Base-by-base conservation (phyloP, 306 rosid genomes). In the Cicer cuneatum region DNA sequence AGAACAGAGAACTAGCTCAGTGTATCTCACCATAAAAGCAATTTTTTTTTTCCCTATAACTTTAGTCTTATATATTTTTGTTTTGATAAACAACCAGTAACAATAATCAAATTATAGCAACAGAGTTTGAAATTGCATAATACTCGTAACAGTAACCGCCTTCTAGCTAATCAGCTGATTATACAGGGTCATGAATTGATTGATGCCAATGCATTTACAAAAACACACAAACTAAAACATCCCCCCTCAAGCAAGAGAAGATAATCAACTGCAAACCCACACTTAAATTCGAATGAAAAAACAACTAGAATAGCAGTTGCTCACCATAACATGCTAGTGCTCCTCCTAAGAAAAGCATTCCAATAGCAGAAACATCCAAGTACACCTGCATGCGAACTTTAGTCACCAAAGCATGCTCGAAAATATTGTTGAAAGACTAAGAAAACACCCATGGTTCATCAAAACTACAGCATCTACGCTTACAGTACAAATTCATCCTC, bases 301-400 rank as follows among this genome's bases (percentile, higher is more conserved):
- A 78, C 40, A 54, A 45, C 46, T 62, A 48, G 41, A 86, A 68
- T 59, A 48, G 69, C 16, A 63, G 71, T 58, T 60, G 49, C 93
- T 80, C 73, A 87, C 99, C 99, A 69, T 94, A 94, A 80, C 89
- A 90, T 13, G 95, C 96, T 60, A 94, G 76, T 43, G 95, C 97
- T 78, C 86, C 96, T 61, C 86, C 97, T 75, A 92, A 78, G 74
- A 92, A 24, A 80, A 94, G 93, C 64, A 79, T 87, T 49, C 67
- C 92, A 43, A 81, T 54, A 10, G 96, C 92, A 81, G 89, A 82
- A 77, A 89, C 46, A 80, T 89, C 89, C 71, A 87, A 84, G 76
- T 94, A 94, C 64, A 90, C 96, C 99, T 94, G 96, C 89, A 87
- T 58, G 63, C 83, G 47, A 43, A 74, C 69, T 79, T 69, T 43